Evolutionary conservation across 345 rosid species (phyloP).

Genomic region (Adansonia digitata): DNA sequence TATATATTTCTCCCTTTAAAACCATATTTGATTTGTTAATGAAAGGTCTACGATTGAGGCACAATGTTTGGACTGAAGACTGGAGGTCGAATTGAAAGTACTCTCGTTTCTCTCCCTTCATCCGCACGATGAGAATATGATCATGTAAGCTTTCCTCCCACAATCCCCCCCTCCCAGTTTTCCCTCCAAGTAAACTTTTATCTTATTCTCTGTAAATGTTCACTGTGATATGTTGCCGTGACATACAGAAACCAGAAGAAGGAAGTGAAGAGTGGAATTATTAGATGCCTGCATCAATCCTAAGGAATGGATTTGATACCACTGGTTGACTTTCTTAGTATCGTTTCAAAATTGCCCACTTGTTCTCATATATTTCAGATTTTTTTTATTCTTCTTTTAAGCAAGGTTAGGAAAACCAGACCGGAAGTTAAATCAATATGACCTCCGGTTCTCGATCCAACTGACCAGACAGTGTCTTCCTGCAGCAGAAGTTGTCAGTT

Average conservation of each 20-base stretch:
- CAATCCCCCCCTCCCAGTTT: not conserved
- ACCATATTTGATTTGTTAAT: conserved; percentile 9
- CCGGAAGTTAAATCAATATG: too few relatives aligned
- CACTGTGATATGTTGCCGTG: conserved; percentile 1
- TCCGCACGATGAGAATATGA: conserved; percentile 97
- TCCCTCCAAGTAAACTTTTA: not conserved
- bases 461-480: not conserved
- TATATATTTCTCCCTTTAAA: conserved; percentile 6
- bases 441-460: too few relatives aligned
- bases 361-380: not conserved
- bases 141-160: conserved; percentile 50
- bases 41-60: conserved; percentile 90
- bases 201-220: not conserved
- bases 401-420: too few relatives aligned
- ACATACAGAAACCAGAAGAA: conserved; percentile 77
- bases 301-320: conserved; percentile 71
- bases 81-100: conserved; percentile 95
- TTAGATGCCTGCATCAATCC: conserved; percentile 97
- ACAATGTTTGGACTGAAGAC: conserved; percentile 97
- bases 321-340: not conserved
- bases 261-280: conserved; percentile 97
- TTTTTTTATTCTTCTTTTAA: not conserved
- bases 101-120: conserved; percentile 90
- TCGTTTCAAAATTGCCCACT: not conserved
- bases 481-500: not conserved